phyloP scores from a whole-genome alignment of 2,329 filamentous ascomycete species.

The Ophiocordyceps polyrhachis-furcata region DNA sequence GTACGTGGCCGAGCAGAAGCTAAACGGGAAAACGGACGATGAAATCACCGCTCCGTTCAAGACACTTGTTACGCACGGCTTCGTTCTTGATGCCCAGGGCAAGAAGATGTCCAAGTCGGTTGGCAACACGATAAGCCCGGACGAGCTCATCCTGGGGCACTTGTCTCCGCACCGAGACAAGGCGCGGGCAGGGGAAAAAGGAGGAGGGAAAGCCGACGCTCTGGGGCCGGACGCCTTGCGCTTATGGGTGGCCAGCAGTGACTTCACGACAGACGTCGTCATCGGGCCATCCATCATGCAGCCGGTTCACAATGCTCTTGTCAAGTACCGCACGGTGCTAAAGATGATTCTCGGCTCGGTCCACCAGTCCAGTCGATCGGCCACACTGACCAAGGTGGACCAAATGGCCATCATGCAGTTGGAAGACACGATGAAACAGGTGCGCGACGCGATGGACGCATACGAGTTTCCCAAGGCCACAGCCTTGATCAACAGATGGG shows the following conservation, averaged over 20 bases:
- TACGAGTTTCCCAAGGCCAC: slow-evolving; percentile 74
- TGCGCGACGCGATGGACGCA: slow-evolving; percentile 44
- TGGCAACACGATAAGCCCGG: slow-evolving; percentile 69
- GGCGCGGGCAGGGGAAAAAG: slow-evolving; percentile 29
- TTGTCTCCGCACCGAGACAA: slow-evolving; percentile 49
- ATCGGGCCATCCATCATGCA: slow-evolving; percentile 64
- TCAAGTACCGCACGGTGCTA: slow-evolving; percentile 78
- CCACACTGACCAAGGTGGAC: slow-evolving; percentile 42
- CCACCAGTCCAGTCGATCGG: slow-evolving; percentile 29
- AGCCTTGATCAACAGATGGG: slow-evolving; percentile 58
- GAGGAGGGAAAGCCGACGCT: slow-evolving; percentile 33
- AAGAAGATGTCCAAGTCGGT: slow-evolving; percentile 98
- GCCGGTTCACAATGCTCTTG: slow-evolving; percentile 54
- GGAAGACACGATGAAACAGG: slow-evolving; percentile 41
- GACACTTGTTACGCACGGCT: slow-evolving; percentile 85
- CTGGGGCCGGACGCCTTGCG: slow-evolving; percentile 77
- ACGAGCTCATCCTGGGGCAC: slow-evolving; percentile 69
- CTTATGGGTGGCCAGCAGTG: slow-evolving; percentile 78
- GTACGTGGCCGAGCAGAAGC: slow-evolving; percentile 46
- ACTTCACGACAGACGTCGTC: slow-evolving; percentile 76
- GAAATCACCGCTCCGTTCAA: slow-evolving; percentile 49
- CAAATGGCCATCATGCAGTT: slow-evolving; percentile 65
- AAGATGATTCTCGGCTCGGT: slow-evolving; percentile 77
- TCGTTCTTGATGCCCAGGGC: slow-evolving; percentile 74
- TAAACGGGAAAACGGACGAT: slow-evolving; percentile 10